phyloP scores from a whole-genome alignment of 495 filamentous ascomycete species.

The Penicillium antarcticum region DNA sequence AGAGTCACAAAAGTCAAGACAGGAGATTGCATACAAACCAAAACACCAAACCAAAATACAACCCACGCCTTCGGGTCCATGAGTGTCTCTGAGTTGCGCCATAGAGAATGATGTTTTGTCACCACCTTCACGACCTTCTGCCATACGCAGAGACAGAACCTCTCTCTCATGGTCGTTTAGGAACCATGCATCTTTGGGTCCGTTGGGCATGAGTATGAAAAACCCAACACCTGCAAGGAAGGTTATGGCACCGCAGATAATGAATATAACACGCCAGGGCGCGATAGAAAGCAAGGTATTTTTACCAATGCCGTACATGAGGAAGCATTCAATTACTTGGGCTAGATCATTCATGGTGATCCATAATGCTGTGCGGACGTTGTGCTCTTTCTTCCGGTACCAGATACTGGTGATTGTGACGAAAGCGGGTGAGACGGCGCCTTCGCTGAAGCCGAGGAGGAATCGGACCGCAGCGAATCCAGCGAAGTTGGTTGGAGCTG shows the following conservation, averaged over 20 bases:
- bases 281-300: conserved; percentile 29
- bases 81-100: conserved; percentile 54
- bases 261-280: conserved; percentile 47
- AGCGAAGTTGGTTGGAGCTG: conserved; percentile 42
- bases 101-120: conserved; percentile 56
- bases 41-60: conserved; percentile 53
- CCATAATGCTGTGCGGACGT: conserved; percentile 38
- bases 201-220: conserved; percentile 54
- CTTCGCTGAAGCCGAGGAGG: conserved; percentile 51
- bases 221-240: conserved; percentile 47
- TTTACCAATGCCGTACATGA: conserved; percentile 55
- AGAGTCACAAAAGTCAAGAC: conserved; percentile 32
- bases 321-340: conserved; percentile 49
- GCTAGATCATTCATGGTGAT: conserved; percentile 55
- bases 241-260: conserved; percentile 51
- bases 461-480: conserved; percentile 47
- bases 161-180: conserved; percentile 50
- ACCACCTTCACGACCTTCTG: conserved; percentile 56
- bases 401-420: conserved; percentile 30
- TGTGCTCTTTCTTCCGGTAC: conserved; percentile 48
- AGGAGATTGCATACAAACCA: conserved; percentile 23
- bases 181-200: conserved; percentile 57
- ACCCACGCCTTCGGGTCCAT: conserved; percentile 58
- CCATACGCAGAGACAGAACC: conserved; percentile 52
- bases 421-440: conserved; percentile 31